These are phyloP conservation scores for Ramularia collo-cygni DNA, from an alignment of 2,329 filamentous ascomycete genomes.

Conservation along the genomic window DNA sequence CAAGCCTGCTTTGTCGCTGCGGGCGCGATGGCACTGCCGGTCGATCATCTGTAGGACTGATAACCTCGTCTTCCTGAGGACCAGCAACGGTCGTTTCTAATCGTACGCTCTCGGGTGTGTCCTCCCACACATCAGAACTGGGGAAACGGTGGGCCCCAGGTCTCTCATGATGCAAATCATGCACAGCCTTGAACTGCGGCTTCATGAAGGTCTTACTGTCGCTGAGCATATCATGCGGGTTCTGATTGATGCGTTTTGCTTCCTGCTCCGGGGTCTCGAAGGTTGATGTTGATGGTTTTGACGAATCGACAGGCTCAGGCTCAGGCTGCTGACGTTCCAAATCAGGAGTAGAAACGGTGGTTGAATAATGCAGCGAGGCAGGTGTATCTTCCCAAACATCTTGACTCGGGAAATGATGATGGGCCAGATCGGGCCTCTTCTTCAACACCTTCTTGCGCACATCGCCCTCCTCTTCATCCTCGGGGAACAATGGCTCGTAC, in stretches of 20 bases:
- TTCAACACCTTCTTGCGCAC: conserved; percentile 49
- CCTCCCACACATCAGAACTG: conserved; percentile 91
- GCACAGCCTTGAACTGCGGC: conserved; percentile 48
- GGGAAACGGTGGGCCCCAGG: conserved; percentile 67
- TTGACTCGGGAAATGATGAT: conserved; percentile 76
- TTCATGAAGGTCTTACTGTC: conserved; percentile 48
- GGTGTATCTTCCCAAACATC: conserved; percentile 98
- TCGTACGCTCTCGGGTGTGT: conserved; percentile 74
- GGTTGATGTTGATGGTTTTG: conserved; percentile 24
- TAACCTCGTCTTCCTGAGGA: conserved; percentile 28
- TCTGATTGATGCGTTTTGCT: conserved; percentile 38
- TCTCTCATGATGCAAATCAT: conserved; percentile 42
- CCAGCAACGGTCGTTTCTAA: conserved; percentile 65
- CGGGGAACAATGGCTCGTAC: conserved; percentile 90
- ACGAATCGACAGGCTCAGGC: conserved; percentile 9
- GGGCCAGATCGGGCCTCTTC: conserved; percentile 45
- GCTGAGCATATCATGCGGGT: conserved; percentile 32
- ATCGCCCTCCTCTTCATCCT: conserved; percentile 54
- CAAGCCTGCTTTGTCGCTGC: conserved; percentile 23
- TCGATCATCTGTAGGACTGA: conserved; percentile 24
- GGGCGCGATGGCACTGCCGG: conserved; percentile 28
- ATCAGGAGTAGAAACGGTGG: conserved; percentile 75
- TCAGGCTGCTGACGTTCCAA: conserved; percentile 35
- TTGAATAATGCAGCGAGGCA: conserved; percentile 66
- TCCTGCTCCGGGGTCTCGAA: conserved; percentile 46